Base-by-base conservation (phyloP, 2,329 filamentous ascomycete species). In the Paraphoma chrysanthemicola region DNA sequence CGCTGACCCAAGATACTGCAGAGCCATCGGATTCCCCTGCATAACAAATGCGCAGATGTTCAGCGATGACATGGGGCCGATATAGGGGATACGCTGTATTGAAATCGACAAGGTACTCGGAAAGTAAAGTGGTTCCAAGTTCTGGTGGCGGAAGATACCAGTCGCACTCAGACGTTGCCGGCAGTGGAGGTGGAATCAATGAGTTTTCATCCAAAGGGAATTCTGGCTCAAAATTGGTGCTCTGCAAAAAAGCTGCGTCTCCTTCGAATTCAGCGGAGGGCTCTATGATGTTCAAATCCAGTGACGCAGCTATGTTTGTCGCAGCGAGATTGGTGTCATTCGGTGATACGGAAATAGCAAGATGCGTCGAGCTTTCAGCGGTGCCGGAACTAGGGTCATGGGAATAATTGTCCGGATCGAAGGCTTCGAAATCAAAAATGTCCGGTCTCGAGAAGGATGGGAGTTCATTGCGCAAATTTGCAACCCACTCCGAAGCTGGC, bases 21-120 rank as follows among this genome's bases (percentile, higher is more conserved):
- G 64, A 57, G 7, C 63, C 64, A 43, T 71, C 66, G 3, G 64
- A 60, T 10, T 33, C 18, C 8, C 64, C 67, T 12, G 57, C 54
- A 52, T 70, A 70, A 49, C 69, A 71, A n/a, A 59, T 53, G 12
- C 64, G 63, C 5, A 69, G 57, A 33, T 72, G 68, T 3, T 69
- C 54, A 3, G 60, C 63, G 14, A 71, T 61, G 6, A 55, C 54
- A 28, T 65, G 57, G 3, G 63, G 66, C 8, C 60, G 57, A 44
- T 64, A 72, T 3, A 72, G 56, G 14, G 67, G 62, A 17, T 48
- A 62, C 0, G 64, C 66, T 2, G 65, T 66, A 36, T 72, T 72
- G 46, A 68, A 63, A 48, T 72, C 66, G 2, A 66, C 63, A 6
- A 71, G 53, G 29, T 57, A 71, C 28, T 72, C 68, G 1, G 56